phyloP scores from a whole-genome alignment of 148 eudicot genomes.

The Fagopyrum tataricum region DNA sequence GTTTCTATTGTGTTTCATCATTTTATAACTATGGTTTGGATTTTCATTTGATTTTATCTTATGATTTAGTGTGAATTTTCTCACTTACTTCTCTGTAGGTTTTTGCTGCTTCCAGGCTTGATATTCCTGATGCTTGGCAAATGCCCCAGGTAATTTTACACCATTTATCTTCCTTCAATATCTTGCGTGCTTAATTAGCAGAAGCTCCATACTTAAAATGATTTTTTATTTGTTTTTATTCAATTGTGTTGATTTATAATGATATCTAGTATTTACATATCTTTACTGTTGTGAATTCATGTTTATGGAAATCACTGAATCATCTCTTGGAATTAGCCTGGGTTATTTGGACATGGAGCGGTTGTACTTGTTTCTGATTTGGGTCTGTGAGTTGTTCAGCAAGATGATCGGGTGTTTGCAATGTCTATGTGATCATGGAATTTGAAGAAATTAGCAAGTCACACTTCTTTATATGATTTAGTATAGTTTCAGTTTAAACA shows the following conservation, averaged over 20 bases:
- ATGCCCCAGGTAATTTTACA: conserved; percentile 74
- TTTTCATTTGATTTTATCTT: not conserved
- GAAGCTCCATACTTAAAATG: not conserved
- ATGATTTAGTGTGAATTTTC: too few species aligned
- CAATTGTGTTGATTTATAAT: not conserved
- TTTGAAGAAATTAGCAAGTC: not conserved
- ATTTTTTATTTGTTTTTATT: not conserved
- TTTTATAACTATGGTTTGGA: too few species aligned
- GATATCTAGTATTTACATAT: not conserved
- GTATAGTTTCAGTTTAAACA: not conserved
- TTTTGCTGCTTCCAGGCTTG: conserved; percentile 90
- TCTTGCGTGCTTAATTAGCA: not conserved
- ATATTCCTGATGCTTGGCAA: conserved; percentile 84
- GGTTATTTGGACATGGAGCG: not conserved
- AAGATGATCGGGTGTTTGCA: not conserved
- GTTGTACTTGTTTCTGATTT: conserved; percentile 1
- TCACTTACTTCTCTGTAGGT: conserved; percentile 28
- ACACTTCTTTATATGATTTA: not conserved
- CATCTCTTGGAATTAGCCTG: not conserved
- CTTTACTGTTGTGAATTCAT: not conserved
- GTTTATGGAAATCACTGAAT: not conserved
- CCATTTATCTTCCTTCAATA: not conserved
- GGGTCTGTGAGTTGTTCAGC: conserved; percentile 3
- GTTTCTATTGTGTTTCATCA: not conserved
- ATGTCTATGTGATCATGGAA: not conserved